A percentile compares a stretch with the other conserved stretches of the same genome.
Conservation (phyloP, 1,284 basidiomycete genomes). For the Rhodofomes roseus region DNA sequence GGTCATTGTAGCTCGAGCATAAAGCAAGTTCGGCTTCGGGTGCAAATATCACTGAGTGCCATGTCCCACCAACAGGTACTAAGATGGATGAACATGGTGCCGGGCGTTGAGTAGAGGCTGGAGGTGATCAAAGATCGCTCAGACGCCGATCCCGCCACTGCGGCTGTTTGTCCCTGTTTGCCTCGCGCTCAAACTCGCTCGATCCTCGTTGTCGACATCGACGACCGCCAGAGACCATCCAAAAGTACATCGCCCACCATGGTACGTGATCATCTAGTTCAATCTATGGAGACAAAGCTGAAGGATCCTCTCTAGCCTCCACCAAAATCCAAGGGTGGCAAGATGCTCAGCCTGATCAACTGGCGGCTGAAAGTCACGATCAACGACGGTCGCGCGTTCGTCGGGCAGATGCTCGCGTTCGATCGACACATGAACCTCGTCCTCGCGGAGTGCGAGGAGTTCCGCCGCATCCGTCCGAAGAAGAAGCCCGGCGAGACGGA, state of each 20-base stretch:
- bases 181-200: slow-evolving; percentile 11
- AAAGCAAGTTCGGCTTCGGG: too few species aligned
- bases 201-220: slow-evolving; percentile 21
- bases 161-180: slow-evolving; percentile 26
- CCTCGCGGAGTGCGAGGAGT: slow-evolving; percentile 96
- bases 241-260: slow-evolving; percentile 44
- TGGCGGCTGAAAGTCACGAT: slow-evolving; percentile 97
- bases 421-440: slow-evolving; percentile 99
- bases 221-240: slow-evolving; percentile 24
- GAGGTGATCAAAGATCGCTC: neutral
- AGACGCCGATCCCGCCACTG: slow-evolving; percentile 6
- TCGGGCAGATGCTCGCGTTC: slow-evolving; percentile 98
- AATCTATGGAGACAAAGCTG: neutral
- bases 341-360: slow-evolving; percentile 97
- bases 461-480: slow-evolving; percentile 84
- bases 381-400: slow-evolving; percentile 95
- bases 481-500: slow-evolving; percentile 76
- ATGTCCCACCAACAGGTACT: too few species aligned
- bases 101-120: neutral
- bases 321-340: slow-evolving; percentile 94
- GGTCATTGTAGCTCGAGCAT: too few species aligned
- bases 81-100: neutral
- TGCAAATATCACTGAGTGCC: too few species aligned
- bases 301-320: slow-evolving; percentile 54
- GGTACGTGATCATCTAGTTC: slow-evolving; percentile 37